Evolutionary conservation across 257 asterid species (phyloP), one percentile per base, ranked within the genome.

Genomic region (Haberlea rhodopensis): DNA sequence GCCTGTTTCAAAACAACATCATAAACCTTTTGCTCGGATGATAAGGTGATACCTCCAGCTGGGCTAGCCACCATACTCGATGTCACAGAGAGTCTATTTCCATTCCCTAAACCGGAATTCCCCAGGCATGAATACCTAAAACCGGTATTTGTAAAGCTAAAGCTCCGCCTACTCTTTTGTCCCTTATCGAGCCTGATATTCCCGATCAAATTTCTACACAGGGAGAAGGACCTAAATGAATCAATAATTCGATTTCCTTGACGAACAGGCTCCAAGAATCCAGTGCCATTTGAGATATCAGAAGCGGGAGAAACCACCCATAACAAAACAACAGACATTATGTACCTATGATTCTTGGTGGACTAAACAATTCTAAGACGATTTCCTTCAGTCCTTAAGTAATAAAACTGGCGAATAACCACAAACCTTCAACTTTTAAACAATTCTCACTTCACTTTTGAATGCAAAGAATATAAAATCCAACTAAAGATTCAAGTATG

Each of bases 1-100:
- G 99, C 99, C 71, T 94, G 99, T 73, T 81, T 94, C 73, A 88
- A 60, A 16, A 94, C 96, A 59, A 94, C 97, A 68, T 94, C 95
- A 69, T 94, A 90, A 6, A 94, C 99, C 84, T 82, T 90, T 66
- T 90, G 94, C 81, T 94, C 99, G 0, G 99, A 85, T 57, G 99
- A 64, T 62, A 84, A 71, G 25, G 76, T 26, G 28, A 90, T 69
- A 64, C 86, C 97, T 62, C 87, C 96, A 6, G 95, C 71, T 20
- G 99, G 89, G 61, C 80, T 80, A 40, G 85, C 95, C 40, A 83
- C 79, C 66, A 80, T 37, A 67, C 82, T 86, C 9, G 95, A 85
- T 6, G 71, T 57, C 25, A 71, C 79, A 49, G 82, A 71, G 60
- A 82, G 63, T 53, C 75, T 80, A 29, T 64, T 59, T 23, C 68